Conservation (phyloP, 768 basidiomycete species). For the Mycena kentingensis region DNA sequence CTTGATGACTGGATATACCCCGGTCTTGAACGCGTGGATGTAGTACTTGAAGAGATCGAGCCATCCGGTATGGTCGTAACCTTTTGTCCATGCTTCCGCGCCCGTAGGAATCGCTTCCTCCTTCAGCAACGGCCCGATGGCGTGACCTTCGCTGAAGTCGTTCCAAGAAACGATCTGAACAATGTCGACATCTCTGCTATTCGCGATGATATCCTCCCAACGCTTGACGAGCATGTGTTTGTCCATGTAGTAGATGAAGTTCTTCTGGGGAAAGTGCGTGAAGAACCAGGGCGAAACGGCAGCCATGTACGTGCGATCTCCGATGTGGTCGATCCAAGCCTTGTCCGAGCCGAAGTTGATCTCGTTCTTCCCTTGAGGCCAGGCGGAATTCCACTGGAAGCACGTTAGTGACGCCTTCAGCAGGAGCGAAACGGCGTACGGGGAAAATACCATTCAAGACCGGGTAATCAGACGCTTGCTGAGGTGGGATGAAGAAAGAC, state of each 20-base stretch:
- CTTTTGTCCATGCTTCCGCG: slow-evolving; percentile 69
- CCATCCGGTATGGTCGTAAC: slow-evolving; percentile 58
- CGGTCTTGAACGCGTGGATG: slow-evolving; percentile 61
- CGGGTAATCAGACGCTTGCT: slow-evolving; percentile 39
- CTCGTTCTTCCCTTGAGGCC: slow-evolving; percentile 46
- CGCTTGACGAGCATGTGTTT: slow-evolving; percentile 62
- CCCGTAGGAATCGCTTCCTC: slow-evolving; percentile 67
- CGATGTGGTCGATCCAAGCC: slow-evolving; percentile 35
- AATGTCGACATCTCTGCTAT: slow-evolving; percentile 46
- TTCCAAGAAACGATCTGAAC: slow-evolving; percentile 73
- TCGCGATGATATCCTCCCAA: slow-evolving; percentile 63
- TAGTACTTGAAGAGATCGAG: slow-evolving; percentile 62
- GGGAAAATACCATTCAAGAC: slow-evolving; percentile 63
- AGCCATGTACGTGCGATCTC: slow-evolving; percentile 42
- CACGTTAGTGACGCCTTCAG: neutral
- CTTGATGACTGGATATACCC: slow-evolving; percentile 52
- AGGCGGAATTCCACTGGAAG: slow-evolving; percentile 57
- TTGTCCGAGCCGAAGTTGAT: slow-evolving; percentile 39
- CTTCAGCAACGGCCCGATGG: slow-evolving; percentile 63
- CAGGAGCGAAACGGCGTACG: slow-evolving; percentile 32
- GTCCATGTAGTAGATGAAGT: slow-evolving; percentile 65
- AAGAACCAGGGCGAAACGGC: slow-evolving; percentile 75
- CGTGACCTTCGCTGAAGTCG: slow-evolving; percentile 78
- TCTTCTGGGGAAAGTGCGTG: slow-evolving; percentile 72
- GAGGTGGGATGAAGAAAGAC: slow-evolving; percentile 59